Percentiles rank a stretch among this genome's conserved stretches.
Conservation (phyloP, 2,329 filamentous ascomycete species). For the Dactylellina cionopaga region DNA sequence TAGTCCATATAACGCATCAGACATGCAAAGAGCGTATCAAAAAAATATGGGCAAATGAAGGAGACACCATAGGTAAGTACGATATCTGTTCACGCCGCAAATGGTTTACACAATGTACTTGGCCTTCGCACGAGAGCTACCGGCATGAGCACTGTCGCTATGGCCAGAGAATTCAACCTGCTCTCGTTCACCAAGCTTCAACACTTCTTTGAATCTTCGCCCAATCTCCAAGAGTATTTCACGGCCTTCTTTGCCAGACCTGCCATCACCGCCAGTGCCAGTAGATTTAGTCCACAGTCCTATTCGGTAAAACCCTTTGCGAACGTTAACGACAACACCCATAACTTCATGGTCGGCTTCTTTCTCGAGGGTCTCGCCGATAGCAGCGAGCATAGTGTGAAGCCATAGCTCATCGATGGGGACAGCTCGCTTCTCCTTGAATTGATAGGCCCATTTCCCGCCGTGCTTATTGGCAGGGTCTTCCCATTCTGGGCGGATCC, state of each 20-base stretch:
- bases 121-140: conserved; percentile 93
- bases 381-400: conserved; percentile 93
- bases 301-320: conserved; percentile 97
- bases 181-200: conserved; percentile 80
- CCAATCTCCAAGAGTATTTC: conserved; percentile 87
- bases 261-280: conserved; percentile 81
- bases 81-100: not conserved
- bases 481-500: conserved; percentile 97
- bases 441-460: conserved; percentile 98
- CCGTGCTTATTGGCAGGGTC: conserved; percentile 98
- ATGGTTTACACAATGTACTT: conserved; percentile 80
- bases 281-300: conserved; percentile 97
- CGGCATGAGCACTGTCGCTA: conserved; percentile 89
- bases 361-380: conserved; percentile 95
- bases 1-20: conserved; percentile 11
- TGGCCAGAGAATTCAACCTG: conserved; percentile 94
- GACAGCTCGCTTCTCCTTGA: conserved; percentile 92
- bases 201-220: conserved; percentile 88
- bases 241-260: conserved; percentile 81
- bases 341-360: conserved; percentile 94
- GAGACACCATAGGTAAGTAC: conserved; percentile 4
- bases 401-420: conserved; percentile 97
- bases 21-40: conserved; percentile 35
- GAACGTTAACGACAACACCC: conserved; percentile 98
- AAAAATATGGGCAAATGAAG: conserved; percentile 14